Conservation (phyloP, 2,329 filamentous ascomycete genomes). For the Beauveria sp. region DNA sequence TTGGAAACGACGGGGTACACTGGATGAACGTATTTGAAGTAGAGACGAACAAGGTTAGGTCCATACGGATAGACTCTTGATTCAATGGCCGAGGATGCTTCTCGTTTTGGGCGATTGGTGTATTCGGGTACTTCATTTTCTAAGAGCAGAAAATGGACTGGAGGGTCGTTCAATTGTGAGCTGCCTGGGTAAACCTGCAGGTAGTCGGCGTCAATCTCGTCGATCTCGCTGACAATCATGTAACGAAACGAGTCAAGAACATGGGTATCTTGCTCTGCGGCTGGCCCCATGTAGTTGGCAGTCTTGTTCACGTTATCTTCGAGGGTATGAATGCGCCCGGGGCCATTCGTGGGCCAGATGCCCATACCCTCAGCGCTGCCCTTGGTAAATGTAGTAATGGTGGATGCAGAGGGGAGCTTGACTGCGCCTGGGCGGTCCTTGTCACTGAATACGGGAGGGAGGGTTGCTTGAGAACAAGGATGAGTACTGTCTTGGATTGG, state of each 20-base stretch:
- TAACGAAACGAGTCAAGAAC: slow-evolving; percentile 40
- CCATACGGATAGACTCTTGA: slow-evolving; percentile 32
- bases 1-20: slow-evolving; percentile 37
- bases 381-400: slow-evolving; percentile 9
- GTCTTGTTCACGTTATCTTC: slow-evolving; percentile 35
- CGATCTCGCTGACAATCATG: slow-evolving; percentile 36
- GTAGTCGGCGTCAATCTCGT: slow-evolving; percentile 36
- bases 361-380: slow-evolving; percentile 12
- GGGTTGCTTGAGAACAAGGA: neutral
- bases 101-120: slow-evolving; percentile 29
- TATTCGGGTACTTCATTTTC: slow-evolving; percentile 37
- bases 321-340: slow-evolving; percentile 24
- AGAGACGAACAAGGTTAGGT: slow-evolving; percentile 34
- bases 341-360: slow-evolving; percentile 12
- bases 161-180: slow-evolving; percentile 26
- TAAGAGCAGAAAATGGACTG: slow-evolving; percentile 38
- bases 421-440: neutral
- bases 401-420: neutral
- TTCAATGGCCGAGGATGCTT: slow-evolving; percentile 36
- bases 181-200: slow-evolving; percentile 33
- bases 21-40: slow-evolving; percentile 38
- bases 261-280: slow-evolving; percentile 39
- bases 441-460: neutral
- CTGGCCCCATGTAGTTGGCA: slow-evolving; percentile 37
- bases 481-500: neutral